Base-by-base conservation (phyloP, 2,329 filamentous ascomycete species). In the Trichoderma koningii region DNA sequence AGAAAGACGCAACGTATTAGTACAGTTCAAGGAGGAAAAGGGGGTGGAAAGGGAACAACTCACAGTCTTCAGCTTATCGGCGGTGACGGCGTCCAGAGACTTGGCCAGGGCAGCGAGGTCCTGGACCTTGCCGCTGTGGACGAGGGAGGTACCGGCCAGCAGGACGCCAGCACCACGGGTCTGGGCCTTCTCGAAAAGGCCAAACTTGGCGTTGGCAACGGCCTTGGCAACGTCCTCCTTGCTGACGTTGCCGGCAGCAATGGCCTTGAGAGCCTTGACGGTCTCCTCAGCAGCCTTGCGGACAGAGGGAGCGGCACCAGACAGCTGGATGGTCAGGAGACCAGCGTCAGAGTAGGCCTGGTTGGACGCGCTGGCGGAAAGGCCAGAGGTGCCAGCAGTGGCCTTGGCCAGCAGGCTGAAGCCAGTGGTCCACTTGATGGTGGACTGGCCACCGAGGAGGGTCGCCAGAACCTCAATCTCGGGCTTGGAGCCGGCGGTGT, bases 351-450 rank as follows among this genome's bases (percentile, higher is more conserved):
- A 97, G 87, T 97, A 99, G 70, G 89, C 85, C 70, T 88, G 82
- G 81, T 95, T 94, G 73, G 88, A 85, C 69, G 94, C 92, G 44
- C 86, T 83, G 73, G 92, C 86, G 59, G 83, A 84, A 69, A 90
- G 86, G 70, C 87, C 87, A 44, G 88, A 83, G 73, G 87, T 82
- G 52, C 85, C 83, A 68, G 88, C 83, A 65, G 88, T 85, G 67
- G 89, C 89, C 83, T 97, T 93, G 75, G 90, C 85, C 67, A 99
- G 87, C 68, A 97, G 85, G 66, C 91, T 94, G 85, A 97, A 98
- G 72, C 95, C 95, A 68, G 92, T 82, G 60, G 92, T 89, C 94
- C 94, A 99, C 84, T 98, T 99, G 83, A 98, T 93, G 79, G 83
- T 90, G 63, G 93, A 90, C 79, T 96, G 82, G 68, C 94, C 95